Percentiles rank a stretch among this genome's conserved stretches.
phyloP scores from a whole-genome alignment of 2,329 filamentous ascomycete species.

The Ciborinia camelliae region DNA sequence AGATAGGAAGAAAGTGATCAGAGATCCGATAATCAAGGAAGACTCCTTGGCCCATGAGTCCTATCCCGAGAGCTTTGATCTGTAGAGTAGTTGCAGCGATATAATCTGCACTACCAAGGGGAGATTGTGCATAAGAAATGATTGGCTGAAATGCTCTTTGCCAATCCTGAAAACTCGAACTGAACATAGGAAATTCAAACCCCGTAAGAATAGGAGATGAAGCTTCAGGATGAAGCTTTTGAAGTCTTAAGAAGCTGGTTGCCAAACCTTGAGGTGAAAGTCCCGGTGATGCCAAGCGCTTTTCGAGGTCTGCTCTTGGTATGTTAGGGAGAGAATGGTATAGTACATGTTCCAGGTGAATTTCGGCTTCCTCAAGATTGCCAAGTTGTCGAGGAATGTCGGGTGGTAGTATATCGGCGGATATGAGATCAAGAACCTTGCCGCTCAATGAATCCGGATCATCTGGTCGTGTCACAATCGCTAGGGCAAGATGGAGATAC shows the following conservation, averaged over 20 bases:
- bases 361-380: slow-evolving; percentile 15
- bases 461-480: slow-evolving; percentile 17
- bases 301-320: slow-evolving; percentile 16
- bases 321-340: slow-evolving; percentile 17
- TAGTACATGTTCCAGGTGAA: slow-evolving; percentile 14
- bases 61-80: slow-evolving; percentile 20
- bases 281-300: slow-evolving; percentile 16
- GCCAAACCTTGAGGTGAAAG: slow-evolving; percentile 19
- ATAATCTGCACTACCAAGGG: slow-evolving; percentile 17
- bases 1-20: slow-evolving; percentile 17
- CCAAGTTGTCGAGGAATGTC: slow-evolving; percentile 4
- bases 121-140: slow-evolving; percentile 14
- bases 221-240: slow-evolving; percentile 15
- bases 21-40: slow-evolving; percentile 7
- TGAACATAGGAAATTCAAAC: slow-evolving; percentile 19
- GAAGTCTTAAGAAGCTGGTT: slow-evolving; percentile 16
- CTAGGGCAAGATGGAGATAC: slow-evolving; percentile 27
- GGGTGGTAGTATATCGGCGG: slow-evolving; percentile 3
- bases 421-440: slow-evolving; percentile 23
- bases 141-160: slow-evolving; percentile 25
- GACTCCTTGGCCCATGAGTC: slow-evolving; percentile 22
- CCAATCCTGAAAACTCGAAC: slow-evolving; percentile 23
- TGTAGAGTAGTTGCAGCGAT: slow-evolving; percentile 26
- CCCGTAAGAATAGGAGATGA: slow-evolving; percentile 16
- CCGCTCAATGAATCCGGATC: slow-evolving; percentile 10